Conservation (phyloP, 208 protist genomes). For the Leishmania turanica region DNA sequence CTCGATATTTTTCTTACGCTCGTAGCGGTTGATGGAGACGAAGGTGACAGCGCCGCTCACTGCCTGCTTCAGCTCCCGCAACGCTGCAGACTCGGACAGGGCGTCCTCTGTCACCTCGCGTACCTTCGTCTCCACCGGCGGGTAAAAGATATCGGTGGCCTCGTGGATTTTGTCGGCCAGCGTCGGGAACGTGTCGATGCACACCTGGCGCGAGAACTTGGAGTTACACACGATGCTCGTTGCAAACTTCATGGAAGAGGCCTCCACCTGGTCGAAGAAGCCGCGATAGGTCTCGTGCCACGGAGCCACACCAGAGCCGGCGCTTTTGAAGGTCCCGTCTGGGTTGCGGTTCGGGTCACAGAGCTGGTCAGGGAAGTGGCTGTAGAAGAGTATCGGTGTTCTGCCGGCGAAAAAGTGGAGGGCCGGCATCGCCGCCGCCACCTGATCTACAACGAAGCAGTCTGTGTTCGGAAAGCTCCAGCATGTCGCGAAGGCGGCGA, state of each 20-base stretch:
- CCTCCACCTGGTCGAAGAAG: constrained; percentile 92
- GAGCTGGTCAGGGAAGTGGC: constrained; percentile 98
- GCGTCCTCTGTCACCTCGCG: background rate
- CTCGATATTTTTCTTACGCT: constrained; percentile 97
- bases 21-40: constrained; percentile 98
- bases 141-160: constrained; percentile 75
- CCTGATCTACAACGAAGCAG: constrained; percentile 94
- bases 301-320: constrained; percentile 2
- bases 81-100: constrained; percentile 7
- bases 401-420: constrained; percentile 51
- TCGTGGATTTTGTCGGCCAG: constrained; percentile 39
- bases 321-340: constrained; percentile 31
- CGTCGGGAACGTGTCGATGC: constrained; percentile 57
- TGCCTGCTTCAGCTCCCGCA: constrained; percentile 20
- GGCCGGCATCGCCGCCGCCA: constrained; percentile 91
- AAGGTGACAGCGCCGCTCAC: constrained; percentile 53
- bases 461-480: constrained; percentile 55
- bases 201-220: constrained; percentile 63
- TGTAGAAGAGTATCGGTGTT: constrained; percentile 97
- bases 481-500: constrained; percentile 60
- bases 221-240: constrained; percentile 85
- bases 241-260: constrained; percentile 46
- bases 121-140: constrained; percentile 50
- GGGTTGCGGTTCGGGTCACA: constrained; percentile 80
- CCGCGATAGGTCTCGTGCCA: constrained; percentile 80